Conservation (phyloP, 805 yeast species). For the Teunomyces pallodes region DNA sequence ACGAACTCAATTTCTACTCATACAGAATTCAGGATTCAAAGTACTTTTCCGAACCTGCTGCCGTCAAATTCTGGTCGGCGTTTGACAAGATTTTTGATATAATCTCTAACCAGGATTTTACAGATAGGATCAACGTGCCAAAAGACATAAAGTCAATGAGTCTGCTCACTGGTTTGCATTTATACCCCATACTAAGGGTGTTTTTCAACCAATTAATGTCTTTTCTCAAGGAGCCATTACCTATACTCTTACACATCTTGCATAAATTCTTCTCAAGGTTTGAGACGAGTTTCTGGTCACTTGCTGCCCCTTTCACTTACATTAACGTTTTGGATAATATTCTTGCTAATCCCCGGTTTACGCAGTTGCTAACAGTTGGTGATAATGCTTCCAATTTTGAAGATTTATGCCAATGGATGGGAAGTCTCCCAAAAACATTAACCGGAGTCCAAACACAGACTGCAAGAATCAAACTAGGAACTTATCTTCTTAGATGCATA, state of each 20-base stretch:
- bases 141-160: constrained; percentile 30
- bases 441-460: constrained; percentile 50
- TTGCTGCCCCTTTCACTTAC: constrained; percentile 52
- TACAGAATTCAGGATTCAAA: constrained; percentile 53
- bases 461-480: constrained; percentile 50
- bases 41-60: constrained; percentile 40
- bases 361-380: constrained; percentile 6
- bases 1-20: constrained; percentile 55
- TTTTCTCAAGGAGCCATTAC: constrained; percentile 47
- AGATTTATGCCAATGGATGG: constrained; percentile 58
- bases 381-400: constrained; percentile 3
- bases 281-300: constrained; percentile 51
- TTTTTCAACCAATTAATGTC: constrained; percentile 54
- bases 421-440: constrained; percentile 42
- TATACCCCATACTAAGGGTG: constrained; percentile 36
- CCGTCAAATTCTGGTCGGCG: constrained; percentile 49
- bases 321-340: constrained; percentile 59
- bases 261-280: constrained; percentile 42
- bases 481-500: constrained; percentile 37
- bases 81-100: constrained; percentile 34
- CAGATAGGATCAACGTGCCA: constrained; percentile 25
- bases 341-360: constrained; percentile 51
- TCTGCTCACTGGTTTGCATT: constrained; percentile 26
- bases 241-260: constrained; percentile 54
- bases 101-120: constrained; percentile 33